Base-by-base conservation (phyloP, 1,284 basidiomycete species). In the Ustilago esculenta region DNA sequence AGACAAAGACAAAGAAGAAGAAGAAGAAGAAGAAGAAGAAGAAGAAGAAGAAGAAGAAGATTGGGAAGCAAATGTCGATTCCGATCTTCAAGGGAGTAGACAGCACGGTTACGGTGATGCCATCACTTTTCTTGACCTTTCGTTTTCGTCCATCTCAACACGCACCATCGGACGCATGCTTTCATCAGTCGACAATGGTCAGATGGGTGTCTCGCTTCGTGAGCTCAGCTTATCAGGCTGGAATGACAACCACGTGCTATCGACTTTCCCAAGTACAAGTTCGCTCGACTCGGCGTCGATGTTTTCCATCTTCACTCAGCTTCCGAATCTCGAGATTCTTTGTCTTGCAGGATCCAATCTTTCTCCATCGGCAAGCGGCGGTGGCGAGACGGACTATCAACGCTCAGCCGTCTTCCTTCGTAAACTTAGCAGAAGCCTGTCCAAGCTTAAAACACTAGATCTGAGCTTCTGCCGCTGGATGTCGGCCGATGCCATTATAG, bases 391-490 rank as follows among this genome's bases (percentile, higher is more conserved):
- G 20, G 33, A 57, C 9, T 17, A 20, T 8, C 51, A 45, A 33
- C 37, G 65, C 5, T 32, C 51, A n/a, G 43, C 25, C 6, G 32
- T 65, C 8, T 58, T 70, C 24, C 47, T 73, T 1, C 52, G 63
- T 7, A 60, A 65, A 24, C 53, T 73, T 20, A 52, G 57, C n/a
- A 40, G 65, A 14, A 47, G 29, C 7, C 20, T 56, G 9, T 17
- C 35, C 3, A 61, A 68, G 40, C 51, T 73, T 8, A 43, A 32
- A 32, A 36, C 21, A 17, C 35, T 73, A n/a, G 70, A 73, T 35
- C 32, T 73, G 21, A 65, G 66, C 21, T 51, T 12, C 17, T 73
- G 70, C 35, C n/a, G 17, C 11, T 73, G 70, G 70, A 43, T 70
- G 2, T 48, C 33, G 2, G 53, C 63, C 6, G 57, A 66, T 30